Conservation (phyloP, 805 yeast species). For the Teunomyces cretensis region DNA sequence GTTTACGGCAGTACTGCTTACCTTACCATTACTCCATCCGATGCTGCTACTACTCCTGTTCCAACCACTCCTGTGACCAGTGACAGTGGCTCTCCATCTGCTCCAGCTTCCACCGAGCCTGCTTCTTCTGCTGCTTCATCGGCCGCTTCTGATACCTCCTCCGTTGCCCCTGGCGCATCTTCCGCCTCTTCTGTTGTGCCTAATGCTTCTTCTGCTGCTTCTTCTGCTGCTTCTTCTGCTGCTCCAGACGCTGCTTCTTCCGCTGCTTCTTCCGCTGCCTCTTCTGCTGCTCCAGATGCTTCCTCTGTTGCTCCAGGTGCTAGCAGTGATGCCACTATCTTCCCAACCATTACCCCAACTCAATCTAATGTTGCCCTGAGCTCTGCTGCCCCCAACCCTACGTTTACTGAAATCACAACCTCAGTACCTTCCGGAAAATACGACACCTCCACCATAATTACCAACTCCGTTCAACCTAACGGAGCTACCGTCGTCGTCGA, state of each 20-base stretch:
- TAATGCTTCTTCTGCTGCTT: conserved; percentile 4
- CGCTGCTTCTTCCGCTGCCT: background rate
- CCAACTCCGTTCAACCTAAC: conserved; percentile 6
- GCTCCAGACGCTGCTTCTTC: conserved; percentile 9
- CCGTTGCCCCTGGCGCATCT: conserved; percentile 5
- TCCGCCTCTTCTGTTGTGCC: conserved; percentile 2
- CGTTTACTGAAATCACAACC: conserved; percentile 3
- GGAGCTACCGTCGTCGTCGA: conserved; percentile 9
- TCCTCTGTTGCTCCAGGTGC: conserved; percentile 2
- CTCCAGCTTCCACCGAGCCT: conserved; percentile 4
- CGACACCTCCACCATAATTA: conserved; percentile 9
- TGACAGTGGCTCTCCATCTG: conserved; percentile 7
- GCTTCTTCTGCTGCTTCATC: conserved; percentile 8
- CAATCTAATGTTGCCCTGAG: background rate
- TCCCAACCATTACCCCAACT: background rate
- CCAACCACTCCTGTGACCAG: conserved; percentile 6
- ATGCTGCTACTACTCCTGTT: conserved; percentile 6
- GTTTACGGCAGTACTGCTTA: conserved; percentile 17
- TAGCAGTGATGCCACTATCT: conserved; percentile 1
- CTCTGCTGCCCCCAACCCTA: background rate
- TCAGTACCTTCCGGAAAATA: conserved; percentile 8
- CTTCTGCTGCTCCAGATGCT: conserved; percentile 2
- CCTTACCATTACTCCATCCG: background rate
- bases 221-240: conserved; percentile 5
- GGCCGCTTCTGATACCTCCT: background rate